Evolutionary conservation across 306 rosid genomes (phyloP), one percentile per base, ranked within the genome.

Genomic region (Cyamopsis tetragonoloba): DNA sequence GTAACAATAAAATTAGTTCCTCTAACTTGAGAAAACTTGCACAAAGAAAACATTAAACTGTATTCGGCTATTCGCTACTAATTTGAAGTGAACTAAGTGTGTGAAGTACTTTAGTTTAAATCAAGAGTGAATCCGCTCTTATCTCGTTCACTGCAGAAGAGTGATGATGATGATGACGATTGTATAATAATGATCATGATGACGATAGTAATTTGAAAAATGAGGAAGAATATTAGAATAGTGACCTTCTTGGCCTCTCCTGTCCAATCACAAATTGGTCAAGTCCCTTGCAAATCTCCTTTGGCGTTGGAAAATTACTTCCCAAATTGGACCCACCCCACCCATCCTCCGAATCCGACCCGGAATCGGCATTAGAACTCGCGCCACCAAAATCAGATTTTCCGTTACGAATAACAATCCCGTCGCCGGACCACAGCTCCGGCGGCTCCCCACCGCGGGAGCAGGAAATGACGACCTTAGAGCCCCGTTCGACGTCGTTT

Each of bases 251-350:
- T 95, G 28, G 99, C 97, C 81, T 85, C 75, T 86, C 92, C 63
- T 95, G 99, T 62, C 99, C 99, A 86, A 95, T 95, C 10, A 95
- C 99, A 60, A 83, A 90, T 76, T 86, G 88, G 65, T 95, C 99
- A 37, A 95, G 96, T 74, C 96, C 99, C 54, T 80, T 85, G 27
- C 90, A 83, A 60, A 95, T 88, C 53, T 90, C 99, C 84, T 95
- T 95, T 0, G 99, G 99, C 22, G 96, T 90, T n/a, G 99, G 99
- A 38, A 95, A 90, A 73, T 20, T 75, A 62, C 70, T 66, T 23
- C 99, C 97, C 68, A 90, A 38, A 70, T 77, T 95, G 42, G 97
- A 88, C 35, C 99, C 97, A 56, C 96, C 99, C 97, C 97, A 88
- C 31, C 82, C 91, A 22, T 95, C 99, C 54, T 80, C 86, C 5